Base-by-base conservation (phyloP, 1,284 basidiomycete species). In the Phaffia rhodozyma region DNA sequence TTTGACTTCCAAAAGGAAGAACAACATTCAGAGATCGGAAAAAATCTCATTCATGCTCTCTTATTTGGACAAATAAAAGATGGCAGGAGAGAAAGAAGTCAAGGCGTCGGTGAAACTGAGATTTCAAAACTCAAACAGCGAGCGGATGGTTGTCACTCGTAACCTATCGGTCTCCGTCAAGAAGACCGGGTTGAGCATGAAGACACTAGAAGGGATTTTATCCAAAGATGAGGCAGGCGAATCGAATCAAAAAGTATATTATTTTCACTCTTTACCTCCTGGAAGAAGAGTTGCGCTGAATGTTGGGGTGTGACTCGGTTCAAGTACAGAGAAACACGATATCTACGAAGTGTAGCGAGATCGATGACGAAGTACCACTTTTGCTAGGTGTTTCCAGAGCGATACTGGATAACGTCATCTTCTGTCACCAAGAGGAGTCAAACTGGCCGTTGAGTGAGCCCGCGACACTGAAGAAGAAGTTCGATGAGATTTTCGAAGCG, bases 401-500 rank as follows among this genome's bases (percentile, higher is more conserved):
- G 7, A 94, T 99, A 57, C 83, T 98, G 25, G 94, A 98, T 72
- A 97, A 97, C 72, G 94, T 98, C 71, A 97, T 99, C 66, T 98
- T 99, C 72, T 99, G 96, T 75, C 96, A 99, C 75, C 96, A 99
- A 77, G 96, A 99, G 72, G 96, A 99, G 65, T 93, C 91, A 0
- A 97, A 92, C 71, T 99, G 96, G 96, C 96, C 96, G 0, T 80
- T 99, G 18, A 82, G 92, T 0, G 96, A 98, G 71, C 89, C 94
- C 0, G 80, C 89, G 0, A 82, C 84, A 1, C 77, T 99, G 51
- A 98, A 99, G 80, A 97, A 97, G 81, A 96, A 96, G 74, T 97
- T 96, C 68, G 96, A 98, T 71, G 96, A 98, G 72, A 98, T 99
- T 68, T 98, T 99, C 70, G 96, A 99, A 74, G 96, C 96, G 0